A percentile compares a stretch with the other conserved stretches of the same genome.
These are phyloP conservation scores for Schizosaccharomyces cryophilus DNA, from an alignment of 805 yeast genomes.

Conservation along the genomic window DNA sequence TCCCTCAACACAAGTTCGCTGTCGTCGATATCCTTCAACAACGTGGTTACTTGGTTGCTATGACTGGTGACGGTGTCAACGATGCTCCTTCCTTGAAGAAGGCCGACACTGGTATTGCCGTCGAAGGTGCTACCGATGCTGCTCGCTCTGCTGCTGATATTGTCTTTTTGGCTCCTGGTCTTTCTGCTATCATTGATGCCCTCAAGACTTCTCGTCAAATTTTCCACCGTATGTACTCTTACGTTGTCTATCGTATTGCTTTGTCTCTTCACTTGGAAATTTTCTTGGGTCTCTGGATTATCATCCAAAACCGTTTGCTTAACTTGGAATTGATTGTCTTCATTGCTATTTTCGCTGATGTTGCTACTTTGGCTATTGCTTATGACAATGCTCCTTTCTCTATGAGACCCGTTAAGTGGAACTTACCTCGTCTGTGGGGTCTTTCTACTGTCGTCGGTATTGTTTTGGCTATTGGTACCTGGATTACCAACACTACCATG, in stretches of 20 bases:
- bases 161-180: conserved; percentile 32
- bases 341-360: conserved; percentile 83
- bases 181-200: conserved; percentile 36
- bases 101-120: conserved; percentile 80
- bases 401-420: conserved; percentile 86
- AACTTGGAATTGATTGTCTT: conserved; percentile 80
- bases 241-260: conserved; percentile 95
- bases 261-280: conserved; percentile 81
- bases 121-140: conserved; percentile 23
- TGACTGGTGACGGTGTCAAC: conserved; percentile 51
- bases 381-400: conserved; percentile 89
- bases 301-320: conserved; percentile 65
- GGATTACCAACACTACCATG: conserved; percentile 90
- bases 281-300: conserved; percentile 91
- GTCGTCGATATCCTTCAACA: conserved; percentile 40
- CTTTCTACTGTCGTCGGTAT: conserved; percentile 49
- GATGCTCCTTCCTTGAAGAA: conserved; percentile 45
- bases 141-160: conserved; percentile 23
- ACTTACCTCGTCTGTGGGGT: conserved; percentile 79
- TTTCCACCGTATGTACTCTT: conserved; percentile 98
- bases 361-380: conserved; percentile 60
- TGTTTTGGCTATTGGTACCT: conserved; percentile 51
- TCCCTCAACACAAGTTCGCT: conserved; percentile 44
- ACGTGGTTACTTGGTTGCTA: conserved; percentile 42
- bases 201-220: conserved; percentile 80